Conservation (phyloP, 257 asterid genomes). For the Solanum dulcamara region DNA sequence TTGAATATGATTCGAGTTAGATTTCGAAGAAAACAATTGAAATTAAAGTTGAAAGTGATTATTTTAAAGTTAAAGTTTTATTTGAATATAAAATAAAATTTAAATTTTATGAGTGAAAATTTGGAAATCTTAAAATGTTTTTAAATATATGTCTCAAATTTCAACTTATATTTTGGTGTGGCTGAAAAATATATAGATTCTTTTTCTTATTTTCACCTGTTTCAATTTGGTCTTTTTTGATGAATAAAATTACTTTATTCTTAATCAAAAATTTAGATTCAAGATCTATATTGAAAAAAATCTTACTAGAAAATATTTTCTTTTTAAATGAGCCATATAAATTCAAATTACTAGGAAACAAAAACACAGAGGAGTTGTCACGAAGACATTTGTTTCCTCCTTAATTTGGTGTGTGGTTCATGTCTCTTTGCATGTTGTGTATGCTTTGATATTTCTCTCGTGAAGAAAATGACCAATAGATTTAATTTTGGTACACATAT, state of each 20-base stretch:
- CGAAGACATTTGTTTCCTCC: not conserved
- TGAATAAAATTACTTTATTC: no score
- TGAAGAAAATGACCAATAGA: not conserved
- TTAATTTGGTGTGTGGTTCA: not conserved
- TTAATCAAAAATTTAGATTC: no score
- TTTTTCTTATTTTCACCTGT: no score
- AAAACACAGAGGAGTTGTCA: not conserved
- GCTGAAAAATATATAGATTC: no score
- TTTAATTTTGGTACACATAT: not conserved
- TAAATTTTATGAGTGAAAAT: no score
- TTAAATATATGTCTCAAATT: no score
- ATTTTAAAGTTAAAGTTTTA: not conserved
- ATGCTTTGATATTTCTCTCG: not conserved
- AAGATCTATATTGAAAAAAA: no score
- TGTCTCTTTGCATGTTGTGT: not conserved
- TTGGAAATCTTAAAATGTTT: no score
- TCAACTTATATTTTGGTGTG: not conserved
- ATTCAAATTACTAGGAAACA: no score
- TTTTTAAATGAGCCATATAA: no score
- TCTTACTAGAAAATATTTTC: fast-evolving
- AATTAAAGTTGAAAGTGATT: not conserved
- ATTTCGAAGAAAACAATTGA: not conserved
- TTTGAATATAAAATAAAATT: no score
- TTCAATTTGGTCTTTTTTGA: no score
- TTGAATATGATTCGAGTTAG: not conserved